Base-by-base conservation (phyloP, 495 filamentous ascomycete genomes). In the Xylaria grammica region DNA sequence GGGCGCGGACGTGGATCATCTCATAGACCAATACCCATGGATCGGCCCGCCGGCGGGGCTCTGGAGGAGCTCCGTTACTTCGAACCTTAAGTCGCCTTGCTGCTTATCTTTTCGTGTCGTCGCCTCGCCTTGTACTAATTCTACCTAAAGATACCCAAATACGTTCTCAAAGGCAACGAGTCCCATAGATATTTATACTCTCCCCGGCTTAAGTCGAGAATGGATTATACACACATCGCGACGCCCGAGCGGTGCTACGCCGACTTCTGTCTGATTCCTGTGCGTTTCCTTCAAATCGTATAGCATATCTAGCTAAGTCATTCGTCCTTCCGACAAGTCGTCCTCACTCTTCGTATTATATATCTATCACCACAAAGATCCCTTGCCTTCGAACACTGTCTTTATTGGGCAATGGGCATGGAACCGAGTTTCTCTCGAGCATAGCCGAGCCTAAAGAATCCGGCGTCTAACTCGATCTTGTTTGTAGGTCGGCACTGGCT, bases 241-340 rank as follows among this genome's bases (percentile, higher is more conserved):
- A 93, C 91, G 0, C 91, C 91, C 3, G 74, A 80, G 15, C 72
- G 77, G 58, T 94, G 91, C 76, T 84, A 87, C 30, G 92, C 86
- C 3, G 92, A 96, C 71, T 94, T 95, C 71, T 95, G 92, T 74
- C 77, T 95, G 53, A 86, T 95, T 67, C 92, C 92, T 0, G 90
- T 93, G 74, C 54, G 84, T 79, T 17, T 36, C 13, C 40, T 9
- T 42, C n/a, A n/a, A n/a, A n/a, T n/a, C n/a, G n/a, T n/a, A n/a
- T n/a, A n/a, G n/a, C n/a, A n/a, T n/a, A n/a, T n/a, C n/a, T n/a
- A n/a, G n/a, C n/a, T n/a, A n/a, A n/a, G n/a, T n/a, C n/a, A n/a
- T n/a, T n/a, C n/a, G n/a, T n/a, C n/a, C n/a, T n/a, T n/a, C n/a
- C n/a, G n/a, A n/a, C n/a, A n/a, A n/a, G n/a, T n/a, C n/a, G n/a